These are phyloP conservation scores for Bipolaris bicolor DNA, from an alignment of 2,329 filamentous ascomycete genomes.

Conservation along the genomic window DNA sequence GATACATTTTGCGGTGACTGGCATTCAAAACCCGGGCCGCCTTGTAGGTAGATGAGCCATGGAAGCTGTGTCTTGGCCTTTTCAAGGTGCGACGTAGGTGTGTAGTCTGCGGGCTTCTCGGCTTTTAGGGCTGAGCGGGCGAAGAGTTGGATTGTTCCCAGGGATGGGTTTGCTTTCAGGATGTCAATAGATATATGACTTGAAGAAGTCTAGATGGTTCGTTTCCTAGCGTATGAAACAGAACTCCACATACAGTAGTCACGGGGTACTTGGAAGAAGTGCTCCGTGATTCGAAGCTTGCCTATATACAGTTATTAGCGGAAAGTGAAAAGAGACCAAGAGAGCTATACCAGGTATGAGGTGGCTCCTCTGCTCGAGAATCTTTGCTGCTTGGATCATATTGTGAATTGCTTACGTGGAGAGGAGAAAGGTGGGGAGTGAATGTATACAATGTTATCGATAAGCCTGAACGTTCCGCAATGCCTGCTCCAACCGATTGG, in stretches of 20 bases:
- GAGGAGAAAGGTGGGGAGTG: slow-evolving; percentile 16
- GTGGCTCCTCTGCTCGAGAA: slow-evolving; percentile 54
- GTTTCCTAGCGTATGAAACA: background rate
- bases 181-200: background rate
- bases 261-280: slow-evolving; percentile 85
- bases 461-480: slow-evolving; percentile 23
- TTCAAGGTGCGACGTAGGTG: slow-evolving; percentile 57
- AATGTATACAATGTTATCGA: slow-evolving; percentile 25
- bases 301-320: slow-evolving; percentile 56
- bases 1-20: slow-evolving; percentile 74
- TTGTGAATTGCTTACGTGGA: slow-evolving; percentile 18
- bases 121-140: slow-evolving; percentile 73
- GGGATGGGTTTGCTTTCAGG: slow-evolving; percentile 56
- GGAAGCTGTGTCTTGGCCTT: slow-evolving; percentile 59
- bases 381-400: slow-evolving; percentile 54
- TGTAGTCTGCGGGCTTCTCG: slow-evolving; percentile 63
- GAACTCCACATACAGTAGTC: slow-evolving; percentile 62
- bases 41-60: slow-evolving; percentile 77
- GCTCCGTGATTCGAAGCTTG: slow-evolving; percentile 76
- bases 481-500: slow-evolving; percentile 22
- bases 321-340: background rate
- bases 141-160: slow-evolving; percentile 74
- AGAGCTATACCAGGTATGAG: slow-evolving; percentile 50
- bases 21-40: slow-evolving; percentile 83
- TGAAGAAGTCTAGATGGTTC: background rate